Evolutionary conservation across 805 yeast genomes (phyloP).

Genomic region (Kluyveromyces dobzhanskii): DNA sequence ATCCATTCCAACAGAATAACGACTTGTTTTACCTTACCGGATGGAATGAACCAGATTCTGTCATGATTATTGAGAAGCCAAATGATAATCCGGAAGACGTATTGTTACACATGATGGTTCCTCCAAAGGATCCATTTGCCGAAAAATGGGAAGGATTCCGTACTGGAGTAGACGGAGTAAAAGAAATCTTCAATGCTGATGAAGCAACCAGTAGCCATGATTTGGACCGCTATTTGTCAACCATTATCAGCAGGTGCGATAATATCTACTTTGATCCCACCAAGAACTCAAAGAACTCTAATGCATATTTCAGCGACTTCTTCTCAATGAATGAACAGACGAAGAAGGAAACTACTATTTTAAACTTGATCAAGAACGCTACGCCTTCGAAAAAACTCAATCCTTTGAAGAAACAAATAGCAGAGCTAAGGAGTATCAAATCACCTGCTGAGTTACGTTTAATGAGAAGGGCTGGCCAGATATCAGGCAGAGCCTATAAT

Average conservation of each 20-base stretch:
- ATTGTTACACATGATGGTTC: slow-evolving; percentile 73
- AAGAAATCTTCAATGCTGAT: slow-evolving; percentile 83
- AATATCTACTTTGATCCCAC: slow-evolving; percentile 49
- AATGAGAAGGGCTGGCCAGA: slow-evolving; percentile 76
- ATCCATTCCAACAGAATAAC: slow-evolving; percentile 87
- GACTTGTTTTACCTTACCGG: slow-evolving; percentile 84
- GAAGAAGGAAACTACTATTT: slow-evolving; percentile 23
- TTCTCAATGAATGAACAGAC: slow-evolving; percentile 20
- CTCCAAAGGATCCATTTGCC: slow-evolving; percentile 62
- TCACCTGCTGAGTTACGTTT: slow-evolving; percentile 66
- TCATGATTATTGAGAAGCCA: slow-evolving; percentile 57
- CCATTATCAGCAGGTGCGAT: slow-evolving; percentile 40
- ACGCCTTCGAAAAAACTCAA: slow-evolving; percentile 30
- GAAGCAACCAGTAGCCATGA: slow-evolving; percentile 45
- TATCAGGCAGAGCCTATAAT: slow-evolving; percentile 78
- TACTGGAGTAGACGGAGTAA: slow-evolving; percentile 78
- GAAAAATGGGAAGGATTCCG: slow-evolving; percentile 96
- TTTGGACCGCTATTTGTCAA: slow-evolving; percentile 36
- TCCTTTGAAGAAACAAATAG: slow-evolving; percentile 16
- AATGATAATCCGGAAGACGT: slow-evolving; percentile 43
- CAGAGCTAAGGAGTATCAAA: slow-evolving; percentile 51
- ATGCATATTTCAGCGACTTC: slow-evolving; percentile 23
- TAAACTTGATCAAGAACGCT: slow-evolving; percentile 19
- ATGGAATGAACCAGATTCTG: slow-evolving; percentile 83
- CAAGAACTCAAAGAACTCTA: slow-evolving; percentile 12